Base-by-base conservation (phyloP, 148 eudicot species). In the Nepenthes gracilis region DNA sequence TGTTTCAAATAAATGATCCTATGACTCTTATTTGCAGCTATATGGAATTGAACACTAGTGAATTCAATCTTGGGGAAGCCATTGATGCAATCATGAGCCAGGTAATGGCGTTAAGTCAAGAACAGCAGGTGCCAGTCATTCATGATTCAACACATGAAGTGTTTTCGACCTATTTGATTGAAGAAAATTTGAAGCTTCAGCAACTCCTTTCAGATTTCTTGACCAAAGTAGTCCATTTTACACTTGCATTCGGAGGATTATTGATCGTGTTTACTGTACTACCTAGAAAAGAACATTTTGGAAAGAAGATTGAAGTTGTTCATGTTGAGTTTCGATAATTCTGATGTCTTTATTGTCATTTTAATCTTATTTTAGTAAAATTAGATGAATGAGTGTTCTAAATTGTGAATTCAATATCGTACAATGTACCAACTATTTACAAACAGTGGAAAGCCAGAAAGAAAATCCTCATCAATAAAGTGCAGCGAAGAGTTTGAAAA, bases 161-260 rank as follows among this genome's bases (percentile, higher is more conserved):
- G 56, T 67, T 84, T 61, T 73, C 80, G 2, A 72, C 85, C 79
- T 68, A 54, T 62, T 58, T 91, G 60, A 70, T 64, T 71, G 97
- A 96, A 35, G 97, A 91, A 71, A 75, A 68, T 63, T 67, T 80
- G 74, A 81, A 93, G 84, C 87, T 91, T 72, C 97, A 87, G 67
- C 97, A 91, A 87, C 80, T 85, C 60, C 90, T 91, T 70, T 75
- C 96, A 52, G 92, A 85, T 54, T 87, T 85, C 66, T 68, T 91
- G 64, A 69, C 79, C n/a, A 81, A 79, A 55, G 78, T 96, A 47
- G 47, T 87, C 69, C 59, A 62, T 34, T 91, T 91, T 62, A 76
- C 87, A 57, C 93, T 93, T 35, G 80, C 77, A 33, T 76, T 67
- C 43, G 78, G 82, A 75, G 96, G 76, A 59, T 81, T 84, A 35